Evolutionary conservation across 495 filamentous ascomycete genomes (phyloP).

Genomic region (Massariosphaeria phaeospora): DNA sequence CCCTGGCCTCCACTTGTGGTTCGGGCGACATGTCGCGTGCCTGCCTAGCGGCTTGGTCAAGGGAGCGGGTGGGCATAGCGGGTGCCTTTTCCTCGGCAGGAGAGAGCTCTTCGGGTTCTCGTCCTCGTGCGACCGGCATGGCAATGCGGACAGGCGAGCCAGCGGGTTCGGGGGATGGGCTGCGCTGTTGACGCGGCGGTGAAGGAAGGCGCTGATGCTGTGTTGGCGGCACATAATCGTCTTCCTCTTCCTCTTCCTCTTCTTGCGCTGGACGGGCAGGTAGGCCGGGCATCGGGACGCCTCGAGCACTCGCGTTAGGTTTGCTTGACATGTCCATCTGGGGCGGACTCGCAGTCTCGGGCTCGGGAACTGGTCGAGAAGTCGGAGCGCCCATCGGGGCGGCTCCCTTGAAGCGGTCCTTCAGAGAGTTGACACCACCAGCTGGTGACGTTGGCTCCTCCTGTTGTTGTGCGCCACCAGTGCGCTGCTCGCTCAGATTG

Average conservation of each 20-base stretch:
- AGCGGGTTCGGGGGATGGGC: slow-evolving; percentile 55
- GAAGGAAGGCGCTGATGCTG: slow-evolving; percentile 49
- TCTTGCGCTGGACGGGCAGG: slow-evolving; percentile 55
- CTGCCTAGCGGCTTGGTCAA: slow-evolving; percentile 55
- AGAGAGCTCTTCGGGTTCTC: slow-evolving; percentile 51
- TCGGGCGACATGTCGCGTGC: slow-evolving; percentile 63
- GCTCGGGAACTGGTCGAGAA: slow-evolving; percentile 42
- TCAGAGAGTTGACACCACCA: slow-evolving; percentile 62
- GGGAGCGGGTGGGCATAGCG: slow-evolving; percentile 53
- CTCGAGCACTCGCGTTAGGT: slow-evolving; percentile 52
- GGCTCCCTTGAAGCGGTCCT: slow-evolving; percentile 70
- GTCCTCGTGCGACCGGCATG: slow-evolving; percentile 69
- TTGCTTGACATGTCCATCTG: slow-evolving; percentile 57
- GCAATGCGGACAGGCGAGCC: slow-evolving; percentile 79
- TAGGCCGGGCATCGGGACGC: slow-evolving; percentile 69
- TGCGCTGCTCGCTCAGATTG: slow-evolving; percentile 53
- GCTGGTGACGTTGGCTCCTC: slow-evolving; percentile 49
- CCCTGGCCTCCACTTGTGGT: slow-evolving; percentile 48
- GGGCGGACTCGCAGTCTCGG: slow-evolving; percentile 55
- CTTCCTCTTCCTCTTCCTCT: slow-evolving; percentile 48
- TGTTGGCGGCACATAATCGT: slow-evolving; percentile 50
- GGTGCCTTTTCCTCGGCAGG: slow-evolving; percentile 51
- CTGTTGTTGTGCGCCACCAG: slow-evolving; percentile 51
- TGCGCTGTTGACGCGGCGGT: slow-evolving; percentile 55
- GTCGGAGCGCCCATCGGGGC: slow-evolving; percentile 59